Base-by-base conservation (phyloP, 768 basidiomycete genomes). In the Lactifluus pinguis region DNA sequence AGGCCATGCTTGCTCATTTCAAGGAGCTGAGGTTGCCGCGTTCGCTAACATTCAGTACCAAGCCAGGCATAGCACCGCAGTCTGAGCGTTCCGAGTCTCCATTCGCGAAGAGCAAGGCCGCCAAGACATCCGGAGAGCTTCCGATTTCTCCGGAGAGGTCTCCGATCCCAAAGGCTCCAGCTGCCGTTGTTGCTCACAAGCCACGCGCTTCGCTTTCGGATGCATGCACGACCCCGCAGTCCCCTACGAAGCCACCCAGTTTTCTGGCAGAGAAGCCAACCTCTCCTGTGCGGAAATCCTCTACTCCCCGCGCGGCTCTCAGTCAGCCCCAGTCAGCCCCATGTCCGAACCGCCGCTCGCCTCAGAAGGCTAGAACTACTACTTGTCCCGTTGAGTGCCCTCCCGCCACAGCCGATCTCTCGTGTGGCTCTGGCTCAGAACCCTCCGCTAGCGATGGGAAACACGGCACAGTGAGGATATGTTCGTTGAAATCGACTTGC, bases 1-100 rank as follows among this genome's bases (percentile, higher is more conserved):
- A 53, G 17, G 56, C 61, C 13, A 62, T 58, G 61, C 19, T 62
- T 6, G 42, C 61, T 34, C 61, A 49, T 45, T 62, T 62, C 56
- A 57, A 58, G 41, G 45, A 49, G 19, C 36, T 45, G 30, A 62
- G 13, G 45, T 8, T 56, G 14, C 56, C 61, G 38, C 61, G 56
- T 44, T 19, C 51, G 13, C 52, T 51, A 10, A 56, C 57, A 10
- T 49, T 62, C 30, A 60, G 19, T 29, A 42, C 53, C 19, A 60
- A 49, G 53, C 15, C 49, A 11, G 14, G 21, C 14, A 42, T 30
- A 10, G 17, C 32, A 15, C 14, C 19, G 0, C 47, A 30, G 38
- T 17, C 32, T 0, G 30, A 49, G 15, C 4, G 19, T 19, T 17
- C 14, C 45, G 7, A 53, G 7, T 45, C 51, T 25, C 36, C 48